Conservation (phyloP, 768 basidiomycete species). For the Termitomyces eurrhizus region DNA sequence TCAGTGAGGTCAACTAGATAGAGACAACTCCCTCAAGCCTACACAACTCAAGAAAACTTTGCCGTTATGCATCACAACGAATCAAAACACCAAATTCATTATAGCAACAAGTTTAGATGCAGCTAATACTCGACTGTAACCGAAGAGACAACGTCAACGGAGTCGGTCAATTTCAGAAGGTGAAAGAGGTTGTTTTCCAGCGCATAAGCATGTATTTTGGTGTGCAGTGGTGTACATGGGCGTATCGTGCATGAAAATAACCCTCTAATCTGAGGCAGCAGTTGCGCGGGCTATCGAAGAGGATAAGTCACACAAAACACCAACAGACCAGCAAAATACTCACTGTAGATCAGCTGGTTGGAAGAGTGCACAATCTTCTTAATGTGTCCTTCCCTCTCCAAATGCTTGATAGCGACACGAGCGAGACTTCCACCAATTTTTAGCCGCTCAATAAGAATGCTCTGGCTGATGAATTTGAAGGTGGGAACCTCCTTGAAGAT, state of each 20-base stretch:
- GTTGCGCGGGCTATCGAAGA: conserved; percentile 43
- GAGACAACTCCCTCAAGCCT: not conserved
- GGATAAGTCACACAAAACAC: not conserved
- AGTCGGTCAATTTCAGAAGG: not conserved
- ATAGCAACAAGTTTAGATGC: not conserved
- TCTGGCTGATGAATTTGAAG: conserved; percentile 98
- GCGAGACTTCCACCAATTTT: conserved; percentile 96
- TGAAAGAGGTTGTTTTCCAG: not conserved
- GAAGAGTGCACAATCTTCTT: conserved; percentile 97
- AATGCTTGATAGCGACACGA: conserved; percentile 82
- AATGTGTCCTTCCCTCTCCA: conserved; percentile 93
- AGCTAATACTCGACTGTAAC: not conserved
- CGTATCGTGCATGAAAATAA: conserved; percentile 21
- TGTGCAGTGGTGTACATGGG: conserved; percentile 31
- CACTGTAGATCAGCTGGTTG: conserved; percentile 93
- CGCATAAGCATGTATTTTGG: conserved; percentile 26
- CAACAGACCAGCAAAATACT: conserved; percentile 30
- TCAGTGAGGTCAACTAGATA: too few relatives aligned
- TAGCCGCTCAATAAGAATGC: conserved; percentile 96
- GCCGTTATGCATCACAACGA: not conserved
- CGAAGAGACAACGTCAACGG: not conserved
- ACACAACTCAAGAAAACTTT: not conserved
- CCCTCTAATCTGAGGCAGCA: conserved; percentile 39
- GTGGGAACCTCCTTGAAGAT: conserved; percentile 98
- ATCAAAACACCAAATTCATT: not conserved